Base-by-base conservation (phyloP, 192 early-diverging fungal genomes). In the Backusella parvicylindrica region DNA sequence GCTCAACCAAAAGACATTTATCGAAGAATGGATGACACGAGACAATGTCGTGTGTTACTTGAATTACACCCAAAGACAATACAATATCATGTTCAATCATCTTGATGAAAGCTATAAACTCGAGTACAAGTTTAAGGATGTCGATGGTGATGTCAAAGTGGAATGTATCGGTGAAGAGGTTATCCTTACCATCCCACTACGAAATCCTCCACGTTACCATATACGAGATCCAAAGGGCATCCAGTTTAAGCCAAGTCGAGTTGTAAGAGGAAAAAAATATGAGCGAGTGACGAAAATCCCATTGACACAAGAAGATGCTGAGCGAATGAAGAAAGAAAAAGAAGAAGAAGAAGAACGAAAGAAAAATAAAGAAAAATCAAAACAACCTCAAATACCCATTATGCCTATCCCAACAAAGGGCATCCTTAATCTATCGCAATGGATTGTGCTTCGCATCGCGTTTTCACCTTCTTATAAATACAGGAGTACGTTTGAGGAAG, bases 161-260 rank as follows among this genome's bases (percentile, higher is more conserved):
- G 79, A 83, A 36, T 8, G 69, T 9, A 30, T 78, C 1, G 47
- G 31, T 6, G 23, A 79, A 23, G 33, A 15, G 0, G 36, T 68
- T 0, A 64, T 71, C 15, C 32, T 87, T 35, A 87, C 84, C 1
- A 80, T 89, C 9, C 67, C 75, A 9, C 64, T 85, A 3, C 79
- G 78, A 7, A 79, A 73, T 64, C 85, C 88, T 1, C 77, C 83
- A 9, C 76, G 69, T 8, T 85, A 77, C 70, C 85, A 77, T 77
- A 38, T 73, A 26, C 76, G 72, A 2, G 78, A 85, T 30, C 70
- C 66, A 1, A 64, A 47, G 7, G 21, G 37, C 0, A 63, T 76
- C 8, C 32, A 73, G 3, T 60, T 70, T 9, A 75, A 35, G 31
- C 23, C 50, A 16, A 33, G 7, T 1, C 73, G 33, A 15, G 82